Percentiles rank a stretch among this genome's conserved stretches.
phyloP scores from a whole-genome alignment of 2,329 filamentous ascomycete species.

The Ophiostoma himal-ulmi region DNA sequence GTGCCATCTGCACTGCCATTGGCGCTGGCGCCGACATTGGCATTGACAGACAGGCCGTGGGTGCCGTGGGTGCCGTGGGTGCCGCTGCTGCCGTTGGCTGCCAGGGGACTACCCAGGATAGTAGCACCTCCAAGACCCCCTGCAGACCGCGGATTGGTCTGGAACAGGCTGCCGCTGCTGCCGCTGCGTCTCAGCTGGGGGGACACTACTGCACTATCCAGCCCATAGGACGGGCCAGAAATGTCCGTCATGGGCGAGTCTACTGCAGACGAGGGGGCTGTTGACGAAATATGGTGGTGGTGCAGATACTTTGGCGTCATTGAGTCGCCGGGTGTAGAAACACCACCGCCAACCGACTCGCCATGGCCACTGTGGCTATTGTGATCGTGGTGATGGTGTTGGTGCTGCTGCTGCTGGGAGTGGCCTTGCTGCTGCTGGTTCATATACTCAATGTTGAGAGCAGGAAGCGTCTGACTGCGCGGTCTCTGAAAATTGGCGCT shows the following conservation, averaged over 20 bases:
- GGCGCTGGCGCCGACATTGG: conserved; percentile 7
- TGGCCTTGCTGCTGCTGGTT: conserved; percentile 37
- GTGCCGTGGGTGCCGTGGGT: conserved; percentile 5
- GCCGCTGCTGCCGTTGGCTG: background rate
- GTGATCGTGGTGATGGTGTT: background rate
- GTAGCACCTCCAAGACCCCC: conserved; percentile 28
- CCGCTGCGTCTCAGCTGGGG: conserved; percentile 46
- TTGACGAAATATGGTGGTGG: conserved; percentile 45
- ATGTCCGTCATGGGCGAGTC: conserved; percentile 48
- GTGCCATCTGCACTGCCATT: conserved; percentile 11
- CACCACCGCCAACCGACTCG: background rate
- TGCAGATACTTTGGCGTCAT: conserved; percentile 53
- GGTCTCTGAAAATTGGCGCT: conserved; percentile 61
- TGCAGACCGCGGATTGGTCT: conserved; percentile 28
- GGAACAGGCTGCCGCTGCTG: conserved; percentile 44
- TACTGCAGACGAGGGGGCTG: conserved; percentile 47
- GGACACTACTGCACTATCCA: conserved; percentile 36
- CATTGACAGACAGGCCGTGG: background rate
- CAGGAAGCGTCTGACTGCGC: conserved; percentile 82
- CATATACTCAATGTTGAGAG: conserved; percentile 57
- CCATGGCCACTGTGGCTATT: background rate
- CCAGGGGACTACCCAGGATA: conserved; percentile 11
- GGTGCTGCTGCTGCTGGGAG: conserved; percentile 35
- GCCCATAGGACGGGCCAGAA: conserved; percentile 37
- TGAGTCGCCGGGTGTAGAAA: conserved; percentile 10